Evolutionary conservation across 805 yeast species (phyloP).

Genomic region (Starmerella gropengiesseri): DNA sequence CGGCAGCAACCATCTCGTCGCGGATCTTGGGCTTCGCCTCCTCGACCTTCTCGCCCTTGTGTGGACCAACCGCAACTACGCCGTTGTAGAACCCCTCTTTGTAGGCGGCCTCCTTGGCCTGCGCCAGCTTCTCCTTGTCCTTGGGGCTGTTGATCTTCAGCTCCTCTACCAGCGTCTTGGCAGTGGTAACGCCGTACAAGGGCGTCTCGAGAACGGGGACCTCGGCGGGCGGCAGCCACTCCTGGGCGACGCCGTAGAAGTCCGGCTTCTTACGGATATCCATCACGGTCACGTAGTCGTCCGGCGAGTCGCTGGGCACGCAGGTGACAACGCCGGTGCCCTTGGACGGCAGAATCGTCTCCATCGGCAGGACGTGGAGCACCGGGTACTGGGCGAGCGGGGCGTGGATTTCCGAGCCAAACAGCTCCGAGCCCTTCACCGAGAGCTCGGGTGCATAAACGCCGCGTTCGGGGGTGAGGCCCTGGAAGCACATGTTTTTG

Average conservation of each 20-base stretch:
- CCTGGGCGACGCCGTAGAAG: constrained; percentile 70
- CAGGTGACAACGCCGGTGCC: constrained; percentile 99
- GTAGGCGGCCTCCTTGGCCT: constrained; percentile 89
- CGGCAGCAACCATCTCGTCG: constrained; percentile 63
- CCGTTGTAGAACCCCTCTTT: constrained; percentile 96
- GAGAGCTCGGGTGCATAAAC: constrained; percentile 47
- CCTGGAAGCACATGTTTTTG: constrained; percentile 95
- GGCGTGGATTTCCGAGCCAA: constrained; percentile 80
- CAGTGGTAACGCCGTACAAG: constrained; percentile 79
- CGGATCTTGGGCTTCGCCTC: constrained; percentile 79
- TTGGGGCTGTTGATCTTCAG: constrained; percentile 91
- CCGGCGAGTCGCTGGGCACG: constrained; percentile 98
- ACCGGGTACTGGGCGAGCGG: constrained; percentile 64
- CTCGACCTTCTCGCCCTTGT: constrained; percentile 83
- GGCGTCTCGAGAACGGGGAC: constrained; percentile 60
- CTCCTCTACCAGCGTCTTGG: constrained; percentile 71
- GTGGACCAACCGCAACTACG: constrained; percentile 64
- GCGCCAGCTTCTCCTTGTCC: constrained; percentile 73
- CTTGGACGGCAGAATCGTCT: constrained; percentile 83
- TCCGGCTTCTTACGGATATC: constrained; percentile 86
- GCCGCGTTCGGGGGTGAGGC: constrained; percentile 82
- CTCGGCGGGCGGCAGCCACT: constrained; percentile 53
- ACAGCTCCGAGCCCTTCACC: constrained; percentile 59
- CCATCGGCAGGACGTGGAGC: constrained; percentile 90
- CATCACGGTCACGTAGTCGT: constrained; percentile 77